Percentiles rank a stretch among this genome's conserved stretches.
These are phyloP conservation scores for Ceratocystis colombiana DNA, from an alignment of 2,329 filamentous ascomycete species.

Conservation along the genomic window DNA sequence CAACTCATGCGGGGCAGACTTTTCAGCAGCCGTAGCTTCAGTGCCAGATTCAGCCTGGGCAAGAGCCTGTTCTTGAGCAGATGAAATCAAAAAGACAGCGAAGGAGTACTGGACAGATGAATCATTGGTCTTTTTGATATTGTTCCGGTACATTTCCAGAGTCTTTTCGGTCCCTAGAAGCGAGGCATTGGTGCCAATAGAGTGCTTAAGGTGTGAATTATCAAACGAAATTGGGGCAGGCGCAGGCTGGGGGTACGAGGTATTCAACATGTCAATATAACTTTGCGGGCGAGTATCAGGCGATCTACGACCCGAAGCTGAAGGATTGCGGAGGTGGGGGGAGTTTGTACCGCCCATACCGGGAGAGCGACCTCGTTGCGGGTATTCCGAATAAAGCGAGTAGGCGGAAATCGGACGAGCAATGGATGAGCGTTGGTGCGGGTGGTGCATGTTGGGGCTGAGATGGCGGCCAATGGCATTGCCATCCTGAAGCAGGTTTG, in stretches of 20 bases:
- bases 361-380: conserved; percentile 53
- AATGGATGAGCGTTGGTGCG: conserved; percentile 46
- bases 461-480: conserved; percentile 49
- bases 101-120: conserved; percentile 89
- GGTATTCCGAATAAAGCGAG: conserved; percentile 61
- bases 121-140: conserved; percentile 95
- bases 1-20: conserved; percentile 54
- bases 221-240: conserved; percentile 60
- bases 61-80: conserved; percentile 67
- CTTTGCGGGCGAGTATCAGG: conserved; percentile 45
- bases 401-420: conserved; percentile 66
- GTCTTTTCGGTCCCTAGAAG: conserved; percentile 87
- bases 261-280: conserved; percentile 52
- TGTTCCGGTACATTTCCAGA: conserved; percentile 91
- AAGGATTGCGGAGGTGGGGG: conserved; percentile 40
- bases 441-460: conserved; percentile 46
- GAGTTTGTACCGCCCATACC: conserved; percentile 34
- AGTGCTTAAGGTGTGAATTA: conserved; percentile 68
- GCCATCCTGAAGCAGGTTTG: conserved; percentile 42
- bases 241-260: conserved; percentile 69
- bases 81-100: conserved; percentile 84
- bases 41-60: conserved; percentile 40
- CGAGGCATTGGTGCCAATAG: conserved; percentile 81
- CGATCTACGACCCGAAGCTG: conserved; percentile 44
- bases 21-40: conserved; percentile 32